A percentile compares a stretch with the other conserved stretches of the same genome.
Evolutionary conservation across 805 yeast species (phyloP).

Genomic region (Wickerhamomyces rabaulensis): DNA sequence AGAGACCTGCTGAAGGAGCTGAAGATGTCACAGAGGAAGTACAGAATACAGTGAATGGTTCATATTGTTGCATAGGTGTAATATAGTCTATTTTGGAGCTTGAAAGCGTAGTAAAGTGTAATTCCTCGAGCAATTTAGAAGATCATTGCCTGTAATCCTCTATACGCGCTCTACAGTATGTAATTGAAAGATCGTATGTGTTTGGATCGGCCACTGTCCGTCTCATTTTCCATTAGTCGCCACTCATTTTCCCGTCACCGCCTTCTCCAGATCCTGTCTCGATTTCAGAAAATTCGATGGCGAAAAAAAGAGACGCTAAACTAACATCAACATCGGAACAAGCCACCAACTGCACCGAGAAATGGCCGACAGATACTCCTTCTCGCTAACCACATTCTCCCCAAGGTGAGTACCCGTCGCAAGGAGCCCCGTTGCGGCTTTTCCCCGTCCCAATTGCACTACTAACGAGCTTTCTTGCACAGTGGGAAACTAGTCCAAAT

Average conservation of each 20-base stretch:
- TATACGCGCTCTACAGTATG: too few species aligned
- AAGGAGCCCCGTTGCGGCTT: neutral
- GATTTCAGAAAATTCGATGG: constrained; percentile 7
- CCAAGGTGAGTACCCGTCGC: constrained; percentile 54
- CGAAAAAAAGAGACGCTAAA: constrained; percentile 4
- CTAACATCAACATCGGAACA: neutral
- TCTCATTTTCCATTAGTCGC: too few species aligned
- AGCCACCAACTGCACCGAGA: neutral
- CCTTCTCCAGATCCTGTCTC: too few species aligned
- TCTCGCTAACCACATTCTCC: constrained; percentile 94
- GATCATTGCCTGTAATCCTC: too few species aligned
- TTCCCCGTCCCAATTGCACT: constrained; percentile 2
- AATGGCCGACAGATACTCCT: constrained; percentile 98
- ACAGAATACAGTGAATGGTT: neutral
- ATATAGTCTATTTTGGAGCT: too few species aligned
- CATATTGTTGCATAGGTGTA: too few species aligned
- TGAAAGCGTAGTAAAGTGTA: too few species aligned
- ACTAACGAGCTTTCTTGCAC: constrained; percentile 8
- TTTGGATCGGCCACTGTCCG: too few species aligned
- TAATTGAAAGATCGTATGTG: too few species aligned
- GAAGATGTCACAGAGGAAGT: constrained; percentile 34
- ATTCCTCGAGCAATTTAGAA: too few species aligned
- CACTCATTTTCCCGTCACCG: too few species aligned
- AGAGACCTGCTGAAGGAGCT: constrained; percentile 37
- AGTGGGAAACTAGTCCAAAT: constrained; percentile 97